Percentiles rank a stretch among this genome's conserved stretches.
phyloP scores from a whole-genome alignment of 140 eudicot species.

The Anethum foeniculum region DNA sequence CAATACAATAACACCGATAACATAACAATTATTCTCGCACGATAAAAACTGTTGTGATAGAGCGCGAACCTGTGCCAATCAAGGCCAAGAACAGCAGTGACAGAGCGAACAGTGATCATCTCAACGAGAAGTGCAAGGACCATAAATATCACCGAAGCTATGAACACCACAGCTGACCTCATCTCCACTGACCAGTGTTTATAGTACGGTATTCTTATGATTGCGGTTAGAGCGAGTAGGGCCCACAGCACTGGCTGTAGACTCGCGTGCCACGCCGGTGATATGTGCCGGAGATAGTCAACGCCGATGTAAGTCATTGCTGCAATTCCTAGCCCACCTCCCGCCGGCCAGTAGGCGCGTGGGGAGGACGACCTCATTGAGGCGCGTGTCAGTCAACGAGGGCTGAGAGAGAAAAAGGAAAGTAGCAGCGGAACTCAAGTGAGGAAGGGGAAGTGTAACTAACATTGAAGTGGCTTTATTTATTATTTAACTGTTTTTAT shows the following conservation, averaged over 20 bases:
- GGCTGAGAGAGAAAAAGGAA: background rate
- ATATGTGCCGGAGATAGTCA: constrained; percentile 74
- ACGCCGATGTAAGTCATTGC: constrained; percentile 62
- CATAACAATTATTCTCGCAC: background rate
- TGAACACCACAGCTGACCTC: constrained; percentile 58
- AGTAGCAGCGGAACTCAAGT: constrained; percentile 3
- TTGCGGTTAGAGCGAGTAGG: constrained; percentile 45
- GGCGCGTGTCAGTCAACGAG: background rate
- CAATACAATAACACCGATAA: no score
- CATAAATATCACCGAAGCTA: constrained; percentile 58
- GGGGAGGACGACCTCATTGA: constrained; percentile 3
- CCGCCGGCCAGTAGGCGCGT: constrained; percentile 26
- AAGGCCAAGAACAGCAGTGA: constrained; percentile 88
- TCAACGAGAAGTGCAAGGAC: constrained; percentile 63
- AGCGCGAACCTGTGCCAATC: constrained; percentile 66
- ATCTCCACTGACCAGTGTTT: constrained; percentile 85
- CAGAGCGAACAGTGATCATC: constrained; percentile 78
- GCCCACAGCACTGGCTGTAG: constrained; percentile 82
- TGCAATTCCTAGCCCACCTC: constrained; percentile 58
- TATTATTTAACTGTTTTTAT: background rate
- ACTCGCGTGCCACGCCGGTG: constrained; percentile 69
- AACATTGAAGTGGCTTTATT: background rate
- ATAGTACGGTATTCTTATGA: constrained; percentile 65
- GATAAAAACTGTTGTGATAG: background rate
- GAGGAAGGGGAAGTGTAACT: background rate